Evolutionary conservation across 1,284 basidiomycete genomes (phyloP), one percentile per base, ranked within the genome.

Genomic region (Melampsora americana): DNA sequence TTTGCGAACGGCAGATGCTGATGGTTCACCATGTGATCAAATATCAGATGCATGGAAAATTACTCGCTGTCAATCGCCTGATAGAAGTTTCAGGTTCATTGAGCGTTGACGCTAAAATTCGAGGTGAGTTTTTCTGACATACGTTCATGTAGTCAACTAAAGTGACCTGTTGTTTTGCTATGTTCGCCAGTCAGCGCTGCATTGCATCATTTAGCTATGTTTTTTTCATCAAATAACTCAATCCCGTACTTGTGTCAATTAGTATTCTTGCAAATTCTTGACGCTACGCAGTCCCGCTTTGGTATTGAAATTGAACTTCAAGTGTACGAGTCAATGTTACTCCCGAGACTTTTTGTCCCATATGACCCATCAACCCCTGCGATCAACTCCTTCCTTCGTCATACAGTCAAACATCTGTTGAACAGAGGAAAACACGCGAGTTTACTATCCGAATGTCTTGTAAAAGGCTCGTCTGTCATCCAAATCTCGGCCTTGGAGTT

Each of bases 1-100:
- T 56, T 5, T 35, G 28, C 6, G 9, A 18, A 59, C 35, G 28
- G 30, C 48, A 69, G 30, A 32, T 35, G 48, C 16, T 59, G 48
- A 72, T 48, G 9, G 35, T 30, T 16, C 32, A 28, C 30, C 59
- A 62, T 35, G 18, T n/a, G 35, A 18, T 28, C 4, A 32, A 32
- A 39, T 20, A 23, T 35, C 30, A 75, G 73, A 56, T 68, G 4
- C 73, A 75, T 68, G 73, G 73, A 26, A 39, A 67, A 16, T 23
- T 75, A 11, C 66, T 75, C 12, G 53, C 48, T 50, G 46, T 64
- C 59, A 46, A 32, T 26, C 53, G 66, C 26, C 35, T 75, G 56
- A 62, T 68, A 46, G 39, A 75, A 50, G 23, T 75, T 32, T 65
- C 73, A 46, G 60, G 18, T 23, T 46, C 18, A n/a, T 26, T 75